Base-by-base conservation (phyloP, 108 stramenopile genomes). In the Epipyxis sp. region DNA sequence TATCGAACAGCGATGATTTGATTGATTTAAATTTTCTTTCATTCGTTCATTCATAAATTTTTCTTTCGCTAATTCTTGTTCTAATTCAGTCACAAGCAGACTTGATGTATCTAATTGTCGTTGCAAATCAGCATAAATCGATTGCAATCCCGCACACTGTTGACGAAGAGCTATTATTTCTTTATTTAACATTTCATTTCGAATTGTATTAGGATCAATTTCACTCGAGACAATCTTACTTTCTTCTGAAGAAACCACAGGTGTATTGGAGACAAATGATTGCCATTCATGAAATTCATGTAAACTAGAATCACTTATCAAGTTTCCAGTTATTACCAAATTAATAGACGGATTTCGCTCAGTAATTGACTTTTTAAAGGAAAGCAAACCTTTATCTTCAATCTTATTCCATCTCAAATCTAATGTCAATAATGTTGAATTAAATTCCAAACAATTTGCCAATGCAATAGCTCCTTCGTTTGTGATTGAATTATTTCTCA, bases 401-500 rank as follows among this genome's bases (percentile, higher is more conserved):
- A 65, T 65, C 61, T 65, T 65, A 37, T 65, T 65, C 61, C 61
- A 65, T 16, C 61, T 16, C 6, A 65, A 32, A 32, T 65, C 61
- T 29, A 65, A 37, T 3, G 29, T 39, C 13, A 27, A 13, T 42
- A 74, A 42, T 6, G 71, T 74, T 10, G 6, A 6, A 37, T 74
- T 74, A 27, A 29, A 37, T 32, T 54, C 25, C 10, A 74, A 10
- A 27, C 27, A 13, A 10, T 74, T 32, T 10, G 71, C 71, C 6
- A 74, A 57, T 6, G 71, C 25, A 3, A 74, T 57, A 32, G 71
- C 71, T 27, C 71, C 71, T 10, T 74, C 71, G 34, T 32, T 65
- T 3, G 42, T 29, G 43, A 74, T 57, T 74, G n/a, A 27, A 32
- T 74, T 74, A 42, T 74, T 74, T 39, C 34, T 27, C 50, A 74